Percentiles rank a stretch among this genome's conserved stretches.
These are phyloP conservation scores for Thielaviopsis musarum DNA, from an alignment of 2,329 filamentous ascomycete genomes.

Conservation along the genomic window DNA sequence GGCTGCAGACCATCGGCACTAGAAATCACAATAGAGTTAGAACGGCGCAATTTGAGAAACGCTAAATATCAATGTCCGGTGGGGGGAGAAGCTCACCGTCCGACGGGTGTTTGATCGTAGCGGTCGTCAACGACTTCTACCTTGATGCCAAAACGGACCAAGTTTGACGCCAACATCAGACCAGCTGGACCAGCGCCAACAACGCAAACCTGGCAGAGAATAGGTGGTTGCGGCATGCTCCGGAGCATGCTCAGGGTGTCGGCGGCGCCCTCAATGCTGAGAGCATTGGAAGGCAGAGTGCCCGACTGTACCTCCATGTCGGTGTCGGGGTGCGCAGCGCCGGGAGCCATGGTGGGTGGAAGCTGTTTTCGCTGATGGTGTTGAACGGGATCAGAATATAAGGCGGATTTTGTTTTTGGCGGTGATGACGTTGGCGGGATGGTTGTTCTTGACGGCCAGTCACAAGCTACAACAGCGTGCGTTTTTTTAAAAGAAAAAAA, in stretches of 20 bases:
- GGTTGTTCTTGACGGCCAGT: background rate
- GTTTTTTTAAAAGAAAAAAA: background rate
- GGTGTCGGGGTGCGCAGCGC: constrained; percentile 20
- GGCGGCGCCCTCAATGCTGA: constrained; percentile 21
- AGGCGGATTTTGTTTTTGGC: background rate
- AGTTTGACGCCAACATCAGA: constrained; percentile 35
- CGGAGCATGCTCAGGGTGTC: constrained; percentile 31
- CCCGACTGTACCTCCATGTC: constrained; percentile 17
- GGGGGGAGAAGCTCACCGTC: constrained; percentile 23
- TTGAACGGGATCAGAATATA: background rate
- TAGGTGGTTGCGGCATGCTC: constrained; percentile 30
- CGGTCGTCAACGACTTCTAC: constrained; percentile 52
- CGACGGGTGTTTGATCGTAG: constrained; percentile 48
- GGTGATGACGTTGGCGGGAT: background rate
- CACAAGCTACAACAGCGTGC: background rate
- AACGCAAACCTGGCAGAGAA: constrained; percentile 31
- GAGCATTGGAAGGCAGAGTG: constrained; percentile 17
- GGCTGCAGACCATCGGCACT: constrained; percentile 59
- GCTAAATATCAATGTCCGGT: background rate
- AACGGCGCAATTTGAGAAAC: background rate
- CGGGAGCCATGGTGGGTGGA: constrained; percentile 20
- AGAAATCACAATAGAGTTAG: constrained; percentile 7
- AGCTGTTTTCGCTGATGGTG: background rate
- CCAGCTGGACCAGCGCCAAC: constrained; percentile 40
- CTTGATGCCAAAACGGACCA: constrained; percentile 50